Conservation (phyloP, 2,329 filamentous ascomycete species). For the Orbilia ellipsospora region DNA sequence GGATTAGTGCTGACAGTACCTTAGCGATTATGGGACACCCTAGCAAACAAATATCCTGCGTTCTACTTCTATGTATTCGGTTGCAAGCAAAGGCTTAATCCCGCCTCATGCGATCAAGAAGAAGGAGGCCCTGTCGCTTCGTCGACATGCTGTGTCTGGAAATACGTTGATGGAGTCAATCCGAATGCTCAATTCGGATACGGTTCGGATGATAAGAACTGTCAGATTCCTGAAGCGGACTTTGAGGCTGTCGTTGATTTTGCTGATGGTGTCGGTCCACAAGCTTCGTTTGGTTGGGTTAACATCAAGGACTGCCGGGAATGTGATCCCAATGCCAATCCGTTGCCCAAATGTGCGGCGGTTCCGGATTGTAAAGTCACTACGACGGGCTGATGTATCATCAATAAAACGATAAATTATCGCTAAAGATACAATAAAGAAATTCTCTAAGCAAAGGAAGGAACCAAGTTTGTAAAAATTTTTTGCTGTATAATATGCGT, state of each 20-base stretch:
- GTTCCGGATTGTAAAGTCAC: too few species aligned
- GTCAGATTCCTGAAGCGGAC: constrained; percentile 6
- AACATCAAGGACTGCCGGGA: constrained; percentile 30
- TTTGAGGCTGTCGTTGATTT: constrained; percentile 15
- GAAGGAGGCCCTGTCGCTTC: not conserved
- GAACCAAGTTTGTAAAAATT: too few species aligned
- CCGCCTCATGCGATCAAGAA: not conserved
- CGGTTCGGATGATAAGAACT: too few species aligned
- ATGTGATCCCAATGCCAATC: constrained; percentile 6
- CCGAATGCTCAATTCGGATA: constrained; percentile 5
- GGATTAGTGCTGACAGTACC: too few species aligned
- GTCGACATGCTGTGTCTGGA: constrained; percentile 10
- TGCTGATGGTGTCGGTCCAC: not conserved
- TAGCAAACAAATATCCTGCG: constrained; percentile 12
- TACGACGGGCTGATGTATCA: too few species aligned
- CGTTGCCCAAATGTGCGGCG: not conserved
- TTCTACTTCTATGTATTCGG: constrained; percentile 37
- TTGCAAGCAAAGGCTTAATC: constrained; percentile 27
- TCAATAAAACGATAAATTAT: too few species aligned
- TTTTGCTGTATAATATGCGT: too few species aligned
- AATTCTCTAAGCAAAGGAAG: too few species aligned
- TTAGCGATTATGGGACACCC: constrained; percentile 28
- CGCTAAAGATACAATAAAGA: too few species aligned
- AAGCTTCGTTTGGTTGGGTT: constrained; percentile 26
- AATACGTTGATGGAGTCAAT: constrained; percentile 29